Conservation (phyloP, 225 moss, liverwort and hornwort genomes). For the Polytrichum commune region DNA sequence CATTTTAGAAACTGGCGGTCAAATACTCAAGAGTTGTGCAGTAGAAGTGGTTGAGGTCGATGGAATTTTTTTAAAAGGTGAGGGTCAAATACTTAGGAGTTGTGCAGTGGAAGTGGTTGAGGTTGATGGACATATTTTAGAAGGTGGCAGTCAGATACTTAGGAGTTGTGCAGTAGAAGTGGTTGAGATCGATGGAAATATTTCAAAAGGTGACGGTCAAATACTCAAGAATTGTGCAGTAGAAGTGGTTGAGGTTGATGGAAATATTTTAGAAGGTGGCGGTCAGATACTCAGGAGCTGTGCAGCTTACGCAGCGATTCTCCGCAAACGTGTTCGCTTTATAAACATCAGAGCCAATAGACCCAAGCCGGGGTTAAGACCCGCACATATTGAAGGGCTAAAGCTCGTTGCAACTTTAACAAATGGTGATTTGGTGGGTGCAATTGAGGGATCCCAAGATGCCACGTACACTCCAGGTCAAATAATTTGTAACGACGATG, state of each 20-base stretch:
- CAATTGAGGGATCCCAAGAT: conserved; percentile 6
- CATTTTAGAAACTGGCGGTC: too few relatives aligned
- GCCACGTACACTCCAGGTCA: conserved; percentile 14
- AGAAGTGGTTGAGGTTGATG: conserved; percentile 20
- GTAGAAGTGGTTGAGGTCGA: too few relatives aligned
- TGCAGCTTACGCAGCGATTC: conserved; percentile 37
- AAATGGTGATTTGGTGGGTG: conserved; percentile 2
- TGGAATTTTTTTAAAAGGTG: too few relatives aligned
- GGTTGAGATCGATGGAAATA: too few relatives aligned
- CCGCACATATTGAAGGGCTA: conserved; percentile 10
- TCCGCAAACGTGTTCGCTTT: conserved; percentile 25
- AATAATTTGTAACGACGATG: not conserved
- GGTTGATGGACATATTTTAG: conserved; percentile 32
- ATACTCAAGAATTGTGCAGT: too few relatives aligned
- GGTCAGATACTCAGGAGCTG: conserved; percentile 43
- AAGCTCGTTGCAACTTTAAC: not conserved
- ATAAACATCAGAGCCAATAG: conserved; percentile 23
- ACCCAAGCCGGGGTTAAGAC: conserved; percentile 17
- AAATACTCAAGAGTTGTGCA: too few relatives aligned
- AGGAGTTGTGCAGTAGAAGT: conserved; percentile 21
- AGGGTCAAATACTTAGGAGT: too few relatives aligned
- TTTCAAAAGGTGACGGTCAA: too few relatives aligned
- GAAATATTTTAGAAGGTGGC: conserved; percentile 37
- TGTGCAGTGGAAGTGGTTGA: too few relatives aligned
- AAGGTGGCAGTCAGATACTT: conserved; percentile 43